Evolutionary conservation across 2,329 filamentous ascomycete species (phyloP).

Genomic region (Aspergillus transmontanensis): DNA sequence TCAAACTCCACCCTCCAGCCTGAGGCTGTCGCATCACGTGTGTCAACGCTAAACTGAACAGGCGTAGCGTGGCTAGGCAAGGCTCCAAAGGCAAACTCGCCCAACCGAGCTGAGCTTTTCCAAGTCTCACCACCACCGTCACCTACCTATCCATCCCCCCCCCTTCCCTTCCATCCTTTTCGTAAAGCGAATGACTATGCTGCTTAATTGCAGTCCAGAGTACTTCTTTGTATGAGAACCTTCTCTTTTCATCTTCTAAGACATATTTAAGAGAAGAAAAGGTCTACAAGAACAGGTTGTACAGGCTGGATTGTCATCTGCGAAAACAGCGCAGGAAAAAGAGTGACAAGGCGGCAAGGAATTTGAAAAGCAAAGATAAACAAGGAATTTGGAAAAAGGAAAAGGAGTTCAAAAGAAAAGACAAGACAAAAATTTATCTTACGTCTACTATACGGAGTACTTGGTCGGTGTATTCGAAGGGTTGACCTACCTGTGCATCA

Average conservation of each 20-base stretch:
- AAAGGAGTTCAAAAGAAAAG: slow-evolving; percentile 7
- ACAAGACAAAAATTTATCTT: slow-evolving; percentile 14
- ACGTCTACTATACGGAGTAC: slow-evolving; percentile 28
- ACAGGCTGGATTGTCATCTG: slow-evolving; percentile 19
- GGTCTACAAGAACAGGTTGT: slow-evolving; percentile 20
- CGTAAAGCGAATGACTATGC: slow-evolving; percentile 46
- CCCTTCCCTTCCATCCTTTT: slow-evolving; percentile 25
- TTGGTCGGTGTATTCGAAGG: slow-evolving; percentile 27
- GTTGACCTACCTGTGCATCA: slow-evolving; percentile 21
- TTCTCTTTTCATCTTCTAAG: slow-evolving; percentile 32
- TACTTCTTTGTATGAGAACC: slow-evolving; percentile 41
- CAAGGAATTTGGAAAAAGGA: slow-evolving; percentile 11
- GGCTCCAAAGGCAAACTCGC: slow-evolving; percentile 12
- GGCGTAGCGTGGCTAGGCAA: neutral
- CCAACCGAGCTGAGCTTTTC: slow-evolving; percentile 26
- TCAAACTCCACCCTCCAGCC: slow-evolving; percentile 19
- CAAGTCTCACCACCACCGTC: slow-evolving; percentile 27
- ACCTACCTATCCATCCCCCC: slow-evolving; percentile 10
- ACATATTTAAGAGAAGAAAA: slow-evolving; percentile 27
- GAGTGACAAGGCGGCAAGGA: slow-evolving; percentile 12
- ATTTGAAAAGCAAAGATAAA: slow-evolving; percentile 11
- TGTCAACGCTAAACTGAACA: neutral
- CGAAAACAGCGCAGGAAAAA: slow-evolving; percentile 3
- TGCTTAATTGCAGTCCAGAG: slow-evolving; percentile 33
- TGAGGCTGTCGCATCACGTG: neutral